phyloP scores from a whole-genome alignment of 495 filamentous ascomycete species.

The Podospora pseudoanserina region DNA sequence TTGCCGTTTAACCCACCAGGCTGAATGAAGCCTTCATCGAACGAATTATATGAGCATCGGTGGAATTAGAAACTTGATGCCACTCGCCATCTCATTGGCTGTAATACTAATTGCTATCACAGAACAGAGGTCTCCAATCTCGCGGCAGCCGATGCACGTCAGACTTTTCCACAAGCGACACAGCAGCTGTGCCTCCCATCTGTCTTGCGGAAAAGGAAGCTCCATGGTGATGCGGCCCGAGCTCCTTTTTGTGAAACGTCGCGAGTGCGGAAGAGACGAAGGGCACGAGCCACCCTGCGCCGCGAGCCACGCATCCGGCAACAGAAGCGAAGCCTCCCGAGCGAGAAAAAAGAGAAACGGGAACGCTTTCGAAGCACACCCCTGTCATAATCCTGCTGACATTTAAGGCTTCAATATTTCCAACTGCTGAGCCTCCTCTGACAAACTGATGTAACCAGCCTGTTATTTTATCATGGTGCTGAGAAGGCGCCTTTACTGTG shows the following conservation, averaged over 20 bases:
- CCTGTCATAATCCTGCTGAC: constrained; percentile 3
- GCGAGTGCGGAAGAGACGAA: neutral
- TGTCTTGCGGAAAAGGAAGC: neutral
- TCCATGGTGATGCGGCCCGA: constrained; percentile 11
- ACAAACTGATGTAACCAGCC: neutral
- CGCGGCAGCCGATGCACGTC: neutral
- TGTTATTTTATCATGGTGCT: neutral
- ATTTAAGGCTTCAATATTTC: constrained; percentile 7
- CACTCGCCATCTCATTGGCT: neutral
- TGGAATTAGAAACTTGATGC: neutral
- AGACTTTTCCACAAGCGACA: neutral
- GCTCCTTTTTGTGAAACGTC: constrained; percentile 4
- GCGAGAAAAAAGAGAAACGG: neutral
- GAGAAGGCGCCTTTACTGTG: neutral
- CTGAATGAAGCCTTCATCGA: neutral
- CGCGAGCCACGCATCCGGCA: neutral
- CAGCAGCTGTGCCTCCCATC: neutral
- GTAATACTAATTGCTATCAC: neutral
- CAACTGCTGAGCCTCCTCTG: neutral
- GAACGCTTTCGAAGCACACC: neutral
- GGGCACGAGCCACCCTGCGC: constrained; percentile 1
- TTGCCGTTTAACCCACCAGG: neutral
- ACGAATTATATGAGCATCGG: neutral
- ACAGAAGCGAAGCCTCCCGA: neutral
- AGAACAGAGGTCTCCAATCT: neutral